These are phyloP conservation scores for Talaromyces wortmannii DNA, from an alignment of 495 filamentous ascomycete species.

Conservation along the genomic window DNA sequence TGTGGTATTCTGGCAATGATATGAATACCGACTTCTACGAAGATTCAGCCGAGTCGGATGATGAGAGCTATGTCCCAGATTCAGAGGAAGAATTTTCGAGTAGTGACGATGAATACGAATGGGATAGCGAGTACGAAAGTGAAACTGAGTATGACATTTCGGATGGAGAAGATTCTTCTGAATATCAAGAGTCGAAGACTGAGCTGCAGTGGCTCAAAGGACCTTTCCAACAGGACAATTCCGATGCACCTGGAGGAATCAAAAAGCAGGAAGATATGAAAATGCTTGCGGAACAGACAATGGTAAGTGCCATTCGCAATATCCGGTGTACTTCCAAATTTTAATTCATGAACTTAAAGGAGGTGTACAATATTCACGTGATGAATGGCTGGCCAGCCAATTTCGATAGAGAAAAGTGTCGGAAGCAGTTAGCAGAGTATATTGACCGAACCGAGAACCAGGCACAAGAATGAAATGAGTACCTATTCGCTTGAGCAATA, in stretches of 20 bases:
- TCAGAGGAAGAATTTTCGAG: not conserved
- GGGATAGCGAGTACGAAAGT: constrained; percentile 2
- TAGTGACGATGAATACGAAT: constrained; percentile 4
- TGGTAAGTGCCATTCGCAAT: no score
- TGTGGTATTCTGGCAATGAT: not conserved
- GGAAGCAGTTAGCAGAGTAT: not conserved
- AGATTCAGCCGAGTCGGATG: not conserved
- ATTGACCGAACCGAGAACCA: not conserved
- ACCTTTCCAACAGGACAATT: not conserved
- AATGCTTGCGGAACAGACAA: no score
- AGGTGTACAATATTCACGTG: not conserved
- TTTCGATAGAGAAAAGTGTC: not conserved
- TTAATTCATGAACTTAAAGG: not conserved
- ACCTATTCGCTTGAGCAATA: no score
- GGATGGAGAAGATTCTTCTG: not conserved
- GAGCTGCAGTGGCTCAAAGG: not conserved
- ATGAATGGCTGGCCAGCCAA: constrained; percentile 3
- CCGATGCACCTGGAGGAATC: no score
- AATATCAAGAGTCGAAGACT: not conserved
- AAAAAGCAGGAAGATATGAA: no score
- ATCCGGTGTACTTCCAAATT: not conserved
- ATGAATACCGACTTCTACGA: not conserved
- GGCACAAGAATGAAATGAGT: not conserved
- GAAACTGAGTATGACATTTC: not conserved
- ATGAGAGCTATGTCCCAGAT: constrained; percentile 2